Percentiles rank a stretch among this genome's conserved stretches.
These are phyloP conservation scores for Phytophthora rubi DNA, from an alignment of 352 stramenopile species.

Conservation along the genomic window DNA sequence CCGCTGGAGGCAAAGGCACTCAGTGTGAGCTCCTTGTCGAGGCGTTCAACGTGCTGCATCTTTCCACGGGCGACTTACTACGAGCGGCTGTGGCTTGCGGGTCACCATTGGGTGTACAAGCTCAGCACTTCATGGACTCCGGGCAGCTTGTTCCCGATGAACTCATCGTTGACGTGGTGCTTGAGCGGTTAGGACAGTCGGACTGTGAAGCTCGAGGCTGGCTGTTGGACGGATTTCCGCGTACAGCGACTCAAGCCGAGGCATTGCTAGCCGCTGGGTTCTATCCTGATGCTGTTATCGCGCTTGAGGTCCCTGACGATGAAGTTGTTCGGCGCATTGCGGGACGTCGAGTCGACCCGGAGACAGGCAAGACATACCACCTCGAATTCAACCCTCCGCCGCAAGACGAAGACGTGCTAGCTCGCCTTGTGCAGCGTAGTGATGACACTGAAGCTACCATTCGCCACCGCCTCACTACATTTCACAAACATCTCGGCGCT, in stretches of 20 bases:
- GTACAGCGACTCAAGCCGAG: slow-evolving; percentile 87
- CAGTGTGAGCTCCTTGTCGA: slow-evolving; percentile 92
- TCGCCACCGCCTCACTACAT: slow-evolving; percentile 87
- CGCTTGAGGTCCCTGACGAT: slow-evolving; percentile 95
- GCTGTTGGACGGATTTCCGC: slow-evolving; percentile 94
- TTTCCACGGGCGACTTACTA: slow-evolving; percentile 94
- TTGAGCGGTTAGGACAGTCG: slow-evolving; percentile 75
- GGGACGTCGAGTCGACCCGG: slow-evolving; percentile 94
- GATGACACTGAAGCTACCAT: slow-evolving; percentile 95
- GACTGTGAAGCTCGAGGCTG: slow-evolving; percentile 90
- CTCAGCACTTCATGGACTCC: slow-evolving; percentile 91
- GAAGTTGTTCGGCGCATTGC: slow-evolving; percentile 96
- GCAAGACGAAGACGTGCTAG: slow-evolving; percentile 63
- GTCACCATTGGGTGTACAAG: slow-evolving; percentile 62
- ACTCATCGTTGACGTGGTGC: slow-evolving; percentile 90
- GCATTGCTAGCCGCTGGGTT: slow-evolving; percentile 87
- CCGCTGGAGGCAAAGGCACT: slow-evolving; percentile 94
- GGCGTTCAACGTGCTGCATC: slow-evolving; percentile 90
- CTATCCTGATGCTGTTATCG: slow-evolving; percentile 89
- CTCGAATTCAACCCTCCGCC: slow-evolving; percentile 96
- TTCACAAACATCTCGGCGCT: slow-evolving; percentile 76
- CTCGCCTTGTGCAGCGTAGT: slow-evolving; percentile 85
- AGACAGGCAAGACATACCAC: slow-evolving; percentile 95
- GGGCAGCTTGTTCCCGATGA: slow-evolving; percentile 92
- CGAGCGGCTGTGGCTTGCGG: slow-evolving; percentile 82